Evolutionary conservation across 2,329 filamentous ascomycete species (phyloP).

Genomic region (Fusarium sp.): DNA sequence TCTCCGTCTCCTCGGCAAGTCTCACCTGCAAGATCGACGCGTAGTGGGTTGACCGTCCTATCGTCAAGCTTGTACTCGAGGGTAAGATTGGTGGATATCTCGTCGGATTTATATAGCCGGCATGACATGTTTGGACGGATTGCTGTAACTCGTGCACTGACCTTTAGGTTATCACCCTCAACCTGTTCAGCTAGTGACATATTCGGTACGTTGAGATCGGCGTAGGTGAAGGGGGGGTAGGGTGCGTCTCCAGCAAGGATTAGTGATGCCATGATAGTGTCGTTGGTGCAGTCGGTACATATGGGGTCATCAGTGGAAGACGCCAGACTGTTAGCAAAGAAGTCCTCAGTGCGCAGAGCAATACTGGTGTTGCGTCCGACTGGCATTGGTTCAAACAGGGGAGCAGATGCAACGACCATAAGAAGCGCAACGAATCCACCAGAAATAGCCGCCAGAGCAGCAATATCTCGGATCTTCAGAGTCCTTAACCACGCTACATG

Average conservation of each 20-base stretch:
- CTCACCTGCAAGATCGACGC: conserved; percentile 44
- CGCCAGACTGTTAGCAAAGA: conserved; percentile 49
- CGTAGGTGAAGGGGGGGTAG: conserved; percentile 56
- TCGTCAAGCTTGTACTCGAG: conserved; percentile 32
- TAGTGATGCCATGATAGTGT: conserved; percentile 52
- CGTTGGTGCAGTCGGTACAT: conserved; percentile 46
- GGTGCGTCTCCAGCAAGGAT: conserved; percentile 53
- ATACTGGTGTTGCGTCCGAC: conserved; percentile 43
- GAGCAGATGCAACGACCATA: conserved; percentile 51
- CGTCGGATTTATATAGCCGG: conserved; percentile 34
- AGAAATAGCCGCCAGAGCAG: conserved; percentile 47
- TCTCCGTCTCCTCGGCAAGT: conserved; percentile 27
- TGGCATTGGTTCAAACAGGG: conserved; percentile 52
- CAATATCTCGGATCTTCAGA: conserved; percentile 45
- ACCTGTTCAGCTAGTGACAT: conserved; percentile 37
- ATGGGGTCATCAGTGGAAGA: conserved; percentile 43
- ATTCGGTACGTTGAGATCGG: conserved; percentile 48
- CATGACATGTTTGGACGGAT: conserved; percentile 51
- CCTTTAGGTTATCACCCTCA: conserved; percentile 18
- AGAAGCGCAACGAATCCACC: conserved; percentile 50
- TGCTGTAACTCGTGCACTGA: conserved; percentile 49
- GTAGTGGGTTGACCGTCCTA: conserved; percentile 39
- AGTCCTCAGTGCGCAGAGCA: conserved; percentile 47
- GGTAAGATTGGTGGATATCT: conserved; percentile 47
- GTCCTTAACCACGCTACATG: conserved; percentile 49